phyloP scores from a whole-genome alignment of 2,329 filamentous ascomycete species.

The Lojkania enalia region DNA sequence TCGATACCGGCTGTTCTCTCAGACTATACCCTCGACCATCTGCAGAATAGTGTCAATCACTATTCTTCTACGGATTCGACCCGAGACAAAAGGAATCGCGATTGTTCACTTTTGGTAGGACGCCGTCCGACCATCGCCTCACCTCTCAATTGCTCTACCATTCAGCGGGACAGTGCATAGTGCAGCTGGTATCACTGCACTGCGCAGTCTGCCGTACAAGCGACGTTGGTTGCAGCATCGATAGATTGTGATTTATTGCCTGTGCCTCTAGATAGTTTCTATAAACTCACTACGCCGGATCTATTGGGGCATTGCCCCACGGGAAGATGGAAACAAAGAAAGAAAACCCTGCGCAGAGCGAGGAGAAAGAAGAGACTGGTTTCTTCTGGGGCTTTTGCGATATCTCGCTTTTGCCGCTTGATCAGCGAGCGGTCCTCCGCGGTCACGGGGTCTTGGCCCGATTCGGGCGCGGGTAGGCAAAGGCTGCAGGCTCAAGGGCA shows the following conservation, averaged over 20 bases:
- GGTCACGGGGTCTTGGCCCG: constrained; percentile 32
- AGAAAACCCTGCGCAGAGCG: constrained; percentile 1
- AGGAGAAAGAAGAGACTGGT: constrained; percentile 7
- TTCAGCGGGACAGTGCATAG: neutral
- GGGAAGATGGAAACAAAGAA: constrained; percentile 1
- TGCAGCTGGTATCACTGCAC: too few relatives aligned
- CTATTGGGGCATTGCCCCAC: neutral
- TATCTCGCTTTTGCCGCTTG: neutral
- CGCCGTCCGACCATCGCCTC: constrained; percentile 9
- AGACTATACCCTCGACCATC: neutral
- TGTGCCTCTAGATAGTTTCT: constrained; percentile 12
- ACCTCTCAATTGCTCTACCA: neutral
- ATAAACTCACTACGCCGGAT: constrained; percentile 2
- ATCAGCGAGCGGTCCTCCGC: neutral
- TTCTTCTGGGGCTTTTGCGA: constrained; percentile 5
- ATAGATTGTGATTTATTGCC: constrained; percentile 5
- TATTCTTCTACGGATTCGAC: too few relatives aligned
- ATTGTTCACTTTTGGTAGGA: too few relatives aligned
- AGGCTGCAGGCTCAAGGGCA: constrained; percentile 28
- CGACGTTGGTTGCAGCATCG: constrained; percentile 5
- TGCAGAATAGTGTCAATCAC: constrained; percentile 1
- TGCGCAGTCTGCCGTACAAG: neutral
- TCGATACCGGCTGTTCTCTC: too few relatives aligned
- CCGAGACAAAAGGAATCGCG: too few relatives aligned
- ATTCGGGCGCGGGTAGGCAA: constrained; percentile 29